Conservation (phyloP, 176 grass and related monocot genomes). For the Bolboschoenus planiculmis region DNA sequence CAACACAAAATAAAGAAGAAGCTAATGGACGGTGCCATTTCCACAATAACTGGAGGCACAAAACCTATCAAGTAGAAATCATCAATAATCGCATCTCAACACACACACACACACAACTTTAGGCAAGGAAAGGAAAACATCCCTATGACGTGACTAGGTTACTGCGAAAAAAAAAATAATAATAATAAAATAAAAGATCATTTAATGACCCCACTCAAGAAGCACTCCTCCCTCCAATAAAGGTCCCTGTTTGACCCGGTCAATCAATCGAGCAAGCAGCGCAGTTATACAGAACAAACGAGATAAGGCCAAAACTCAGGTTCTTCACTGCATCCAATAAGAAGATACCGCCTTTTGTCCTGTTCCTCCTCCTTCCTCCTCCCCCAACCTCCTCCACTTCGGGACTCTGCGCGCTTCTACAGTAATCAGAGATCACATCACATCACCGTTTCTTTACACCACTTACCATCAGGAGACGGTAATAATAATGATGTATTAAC, state of each 20-base stretch:
- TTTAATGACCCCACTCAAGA: conserved; percentile 12
- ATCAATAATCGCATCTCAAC: not conserved
- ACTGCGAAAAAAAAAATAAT: not conserved
- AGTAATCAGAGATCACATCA: not conserved
- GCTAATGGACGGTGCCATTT: not conserved
- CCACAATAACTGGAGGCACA: not conserved
- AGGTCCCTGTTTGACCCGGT: conserved; percentile 13
- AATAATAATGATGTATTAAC: conserved; percentile 8
- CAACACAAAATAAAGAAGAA: not conserved
- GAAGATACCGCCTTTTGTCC: conserved; percentile 1
- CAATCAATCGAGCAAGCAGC: not conserved
- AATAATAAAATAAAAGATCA: not conserved
- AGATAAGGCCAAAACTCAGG: conserved; percentile 14
- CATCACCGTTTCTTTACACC: not conserved
- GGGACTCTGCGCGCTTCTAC: too few species aligned
- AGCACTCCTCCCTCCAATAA: conserved; percentile 10
- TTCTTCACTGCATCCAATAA: conserved; percentile 4
- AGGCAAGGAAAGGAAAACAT: not conserved
- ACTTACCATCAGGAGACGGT: not conserved
- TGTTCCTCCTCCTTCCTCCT: not conserved
- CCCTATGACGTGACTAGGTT: conserved; percentile 3
- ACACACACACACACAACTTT: not conserved
- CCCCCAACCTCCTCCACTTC: too few species aligned
- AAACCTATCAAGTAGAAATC: not conserved
- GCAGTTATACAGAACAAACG: not conserved